A percentile compares a stretch with the other conserved stretches of the same genome.
phyloP scores from a whole-genome alignment of 352 stramenopile genomes.

The Globisporangium splendens region DNA sequence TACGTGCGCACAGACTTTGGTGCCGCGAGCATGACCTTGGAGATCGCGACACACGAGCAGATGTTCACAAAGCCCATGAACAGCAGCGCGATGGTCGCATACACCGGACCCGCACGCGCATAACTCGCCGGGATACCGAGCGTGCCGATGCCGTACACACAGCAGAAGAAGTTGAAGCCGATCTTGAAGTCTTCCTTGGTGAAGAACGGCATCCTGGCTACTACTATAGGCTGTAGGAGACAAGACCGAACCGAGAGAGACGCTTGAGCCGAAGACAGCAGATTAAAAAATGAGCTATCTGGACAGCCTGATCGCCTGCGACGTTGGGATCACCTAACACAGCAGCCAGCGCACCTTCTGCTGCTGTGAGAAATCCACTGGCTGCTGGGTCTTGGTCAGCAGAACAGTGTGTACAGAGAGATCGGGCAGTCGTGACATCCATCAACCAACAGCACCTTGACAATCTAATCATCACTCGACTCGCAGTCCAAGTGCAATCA shows the following conservation, averaged over 20 bases:
- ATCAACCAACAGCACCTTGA: not conserved
- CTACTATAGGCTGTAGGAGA: too few relatives aligned
- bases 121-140: constrained; percentile 64
- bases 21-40: constrained; percentile 56
- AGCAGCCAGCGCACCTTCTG: not conserved
- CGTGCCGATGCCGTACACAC: constrained; percentile 63
- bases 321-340: not conserved
- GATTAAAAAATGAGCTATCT: constrained; percentile 4
- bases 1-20: constrained; percentile 60
- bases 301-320: not conserved
- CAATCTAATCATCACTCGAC: not conserved
- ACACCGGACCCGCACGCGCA: constrained; percentile 39
- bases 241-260: not conserved
- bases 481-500: too few relatives aligned
- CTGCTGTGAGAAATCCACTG: not conserved
- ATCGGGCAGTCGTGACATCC: not conserved
- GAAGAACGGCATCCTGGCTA: constrained; percentile 43
- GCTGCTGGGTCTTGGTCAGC: not conserved
- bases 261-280: constrained; percentile 3
- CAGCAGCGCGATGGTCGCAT: constrained; percentile 42
- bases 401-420: not conserved
- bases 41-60: constrained; percentile 49
- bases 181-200: constrained; percentile 64
- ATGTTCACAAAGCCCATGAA: constrained; percentile 67
- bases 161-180: constrained; percentile 62